Conservation (phyloP, 257 asterid genomes). For the Solanum sitiens region DNA sequence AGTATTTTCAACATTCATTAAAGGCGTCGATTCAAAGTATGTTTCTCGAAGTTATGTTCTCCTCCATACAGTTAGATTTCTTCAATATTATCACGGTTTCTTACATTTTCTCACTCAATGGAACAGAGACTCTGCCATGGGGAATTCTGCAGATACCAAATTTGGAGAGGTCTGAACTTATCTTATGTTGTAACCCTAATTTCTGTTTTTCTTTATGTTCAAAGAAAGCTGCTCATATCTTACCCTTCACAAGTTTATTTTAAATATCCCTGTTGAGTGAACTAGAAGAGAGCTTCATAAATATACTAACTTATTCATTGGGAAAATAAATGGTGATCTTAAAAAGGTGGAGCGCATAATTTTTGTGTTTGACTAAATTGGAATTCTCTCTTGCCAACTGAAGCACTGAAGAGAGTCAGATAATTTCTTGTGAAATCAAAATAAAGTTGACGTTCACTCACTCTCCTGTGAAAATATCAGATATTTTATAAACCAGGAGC, state of each 20-base stretch:
- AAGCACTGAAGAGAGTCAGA: not conserved
- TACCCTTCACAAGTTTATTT: not conserved
- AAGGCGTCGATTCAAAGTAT: conserved; percentile 90
- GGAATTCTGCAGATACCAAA: conserved; percentile 59
- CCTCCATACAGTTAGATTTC: conserved; percentile 2
- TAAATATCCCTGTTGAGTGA: not conserved
- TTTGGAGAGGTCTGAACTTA: conserved; percentile 77
- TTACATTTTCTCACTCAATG: conserved; percentile 15
- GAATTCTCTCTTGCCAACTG: not conserved
- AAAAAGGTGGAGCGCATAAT: not conserved
- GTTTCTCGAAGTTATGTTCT: conserved; percentile 10
- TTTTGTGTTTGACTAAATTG: not conserved
- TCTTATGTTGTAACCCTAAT: not conserved
- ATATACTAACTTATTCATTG: not conserved
- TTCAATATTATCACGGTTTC: not conserved
- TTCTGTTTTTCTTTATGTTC: not conserved
- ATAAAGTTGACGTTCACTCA: not conserved
- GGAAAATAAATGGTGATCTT: not conserved
- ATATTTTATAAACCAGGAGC: not conserved
- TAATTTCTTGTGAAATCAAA: not conserved
- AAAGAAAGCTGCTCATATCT: not conserved
- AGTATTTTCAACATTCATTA: conserved; percentile 93
- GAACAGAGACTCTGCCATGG: conserved; percentile 40
- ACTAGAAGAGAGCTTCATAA: not conserved
- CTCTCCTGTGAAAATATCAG: not conserved